phyloP scores from a whole-genome alignment of 495 filamentous ascomycete species.

The Xylaria venustula region DNA sequence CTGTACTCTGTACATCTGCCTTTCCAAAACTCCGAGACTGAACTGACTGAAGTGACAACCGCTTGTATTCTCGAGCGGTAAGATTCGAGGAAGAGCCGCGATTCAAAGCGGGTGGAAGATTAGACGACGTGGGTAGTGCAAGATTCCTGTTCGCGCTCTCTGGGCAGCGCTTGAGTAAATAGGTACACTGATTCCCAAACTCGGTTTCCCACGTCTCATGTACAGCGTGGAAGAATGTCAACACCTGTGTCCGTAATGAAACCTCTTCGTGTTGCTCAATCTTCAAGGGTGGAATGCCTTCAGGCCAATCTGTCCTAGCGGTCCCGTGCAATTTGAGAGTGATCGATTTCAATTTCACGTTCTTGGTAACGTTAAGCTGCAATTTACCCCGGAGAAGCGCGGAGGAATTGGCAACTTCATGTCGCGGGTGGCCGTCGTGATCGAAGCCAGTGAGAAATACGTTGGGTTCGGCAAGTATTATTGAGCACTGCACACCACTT shows the following conservation, averaged over 20 bases:
- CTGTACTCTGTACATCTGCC: conserved; percentile 62
- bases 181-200: conserved; percentile 59
- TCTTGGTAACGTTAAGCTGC: conserved; percentile 79
- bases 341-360: conserved; percentile 92
- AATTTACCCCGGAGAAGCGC: conserved; percentile 85
- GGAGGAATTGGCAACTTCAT: conserved; percentile 55
- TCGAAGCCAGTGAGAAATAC: conserved; percentile 92
- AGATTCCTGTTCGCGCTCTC: conserved; percentile 12
- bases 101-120: conserved; percentile 24
- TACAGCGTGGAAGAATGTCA: conserved; percentile 81
- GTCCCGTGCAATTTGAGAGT: conserved; percentile 82
- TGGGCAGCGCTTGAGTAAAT: conserved; percentile 31
- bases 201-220: conserved; percentile 54
- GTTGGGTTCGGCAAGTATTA: conserved; percentile 82
- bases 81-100: conserved; percentile 29
- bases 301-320: conserved; percentile 93
- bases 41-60: conserved; percentile 74
- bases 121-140: conserved; percentile 17
- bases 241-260: conserved; percentile 69
- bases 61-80: conserved; percentile 49
- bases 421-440: conserved; percentile 65
- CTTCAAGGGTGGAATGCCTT: conserved; percentile 92
- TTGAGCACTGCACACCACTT: conserved; percentile 68
- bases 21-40: conserved; percentile 87
- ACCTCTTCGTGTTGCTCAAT: conserved; percentile 79